phyloP scores from a whole-genome alignment of 208 protist species.

The Novymonas esmeraldas region DNA sequence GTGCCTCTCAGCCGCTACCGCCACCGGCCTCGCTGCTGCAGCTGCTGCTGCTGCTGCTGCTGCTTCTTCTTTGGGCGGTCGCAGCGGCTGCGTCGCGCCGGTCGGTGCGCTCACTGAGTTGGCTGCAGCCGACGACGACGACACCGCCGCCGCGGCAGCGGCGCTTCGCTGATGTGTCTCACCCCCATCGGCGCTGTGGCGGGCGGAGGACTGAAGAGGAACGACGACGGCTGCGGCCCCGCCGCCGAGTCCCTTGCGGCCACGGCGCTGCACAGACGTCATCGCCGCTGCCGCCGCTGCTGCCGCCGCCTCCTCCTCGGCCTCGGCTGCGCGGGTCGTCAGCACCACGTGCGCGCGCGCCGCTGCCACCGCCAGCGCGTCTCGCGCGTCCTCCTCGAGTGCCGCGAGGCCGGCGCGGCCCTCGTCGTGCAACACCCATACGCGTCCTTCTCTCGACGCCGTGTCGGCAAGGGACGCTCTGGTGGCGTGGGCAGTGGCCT shows the following conservation, averaged over 20 bases:
- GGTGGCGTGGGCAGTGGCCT: conserved; percentile 30
- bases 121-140: too few relatives aligned
- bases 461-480: neutral
- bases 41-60: too few relatives aligned
- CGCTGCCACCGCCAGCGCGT: conserved; percentile 18
- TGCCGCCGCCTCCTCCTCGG: conserved; percentile 31
- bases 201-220: neutral
- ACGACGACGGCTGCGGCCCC: neutral
- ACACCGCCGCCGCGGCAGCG: too few relatives aligned
- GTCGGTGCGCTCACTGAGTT: too few relatives aligned
- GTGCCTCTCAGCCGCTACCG: neutral
- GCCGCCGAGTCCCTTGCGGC: neutral
- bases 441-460: conserved; percentile 1
- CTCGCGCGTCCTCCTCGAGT: conserved; percentile 25
- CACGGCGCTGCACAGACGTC: neutral
- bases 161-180: neutral
- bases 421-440: conserved; percentile 21
- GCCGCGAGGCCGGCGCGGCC: conserved; percentile 8
- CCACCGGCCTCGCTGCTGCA: too few relatives aligned
- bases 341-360: conserved; percentile 26
- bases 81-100: too few relatives aligned
- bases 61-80: too few relatives aligned
- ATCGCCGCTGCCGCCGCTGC: neutral
- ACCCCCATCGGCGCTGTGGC: neutral
- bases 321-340: conserved; percentile 19